A percentile compares a stretch with the other conserved stretches of the same genome.
These are phyloP conservation scores for Apiospora arundinis DNA, from an alignment of 2,329 filamentous ascomycete genomes.

Conservation along the genomic window DNA sequence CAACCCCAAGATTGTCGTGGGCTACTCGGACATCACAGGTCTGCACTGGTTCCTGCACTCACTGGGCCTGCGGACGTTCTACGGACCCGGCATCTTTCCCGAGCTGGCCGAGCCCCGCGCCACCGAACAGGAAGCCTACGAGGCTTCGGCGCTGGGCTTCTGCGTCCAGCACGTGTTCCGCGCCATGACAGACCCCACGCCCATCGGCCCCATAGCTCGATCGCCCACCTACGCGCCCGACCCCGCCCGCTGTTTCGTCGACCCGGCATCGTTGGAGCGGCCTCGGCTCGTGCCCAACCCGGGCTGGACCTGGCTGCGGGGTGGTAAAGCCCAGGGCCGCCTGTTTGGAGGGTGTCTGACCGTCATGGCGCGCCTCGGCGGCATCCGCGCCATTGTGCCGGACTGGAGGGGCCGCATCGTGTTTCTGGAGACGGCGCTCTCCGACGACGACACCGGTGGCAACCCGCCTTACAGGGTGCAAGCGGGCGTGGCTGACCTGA, in stretches of 20 bases:
- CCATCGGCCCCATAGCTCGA: conserved; percentile 41
- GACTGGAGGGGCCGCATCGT: conserved; percentile 47
- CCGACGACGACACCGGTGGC: conserved; percentile 37
- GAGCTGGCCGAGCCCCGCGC: conserved; percentile 44
- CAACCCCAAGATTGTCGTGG: conserved; percentile 50
- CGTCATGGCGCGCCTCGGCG: conserved; percentile 46
- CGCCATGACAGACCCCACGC: conserved; percentile 34
- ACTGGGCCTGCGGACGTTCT: conserved; percentile 49
- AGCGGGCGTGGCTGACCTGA: conserved; percentile 47
- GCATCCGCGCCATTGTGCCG: conserved; percentile 41
- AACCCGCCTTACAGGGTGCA: conserved; percentile 38
- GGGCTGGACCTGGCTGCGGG: conserved; percentile 46
- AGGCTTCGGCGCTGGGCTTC: conserved; percentile 39
- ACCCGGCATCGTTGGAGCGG: background rate
- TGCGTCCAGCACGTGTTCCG: conserved; percentile 41
- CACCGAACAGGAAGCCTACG: conserved; percentile 33
- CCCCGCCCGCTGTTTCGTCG: conserved; percentile 29
- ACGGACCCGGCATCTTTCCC: conserved; percentile 47
- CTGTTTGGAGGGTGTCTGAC: conserved; percentile 51
- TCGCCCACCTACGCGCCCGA: conserved; percentile 40
- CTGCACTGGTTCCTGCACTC: conserved; percentile 50
- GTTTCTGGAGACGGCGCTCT: conserved; percentile 49
- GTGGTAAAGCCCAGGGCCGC: conserved; percentile 47
- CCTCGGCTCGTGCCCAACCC: conserved; percentile 34
- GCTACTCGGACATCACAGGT: conserved; percentile 49